Evolutionary conservation across 2,329 filamentous ascomycete genomes (phyloP), one percentile per base, ranked within the genome.

Genomic region (Trichoderma afroharzianum): DNA sequence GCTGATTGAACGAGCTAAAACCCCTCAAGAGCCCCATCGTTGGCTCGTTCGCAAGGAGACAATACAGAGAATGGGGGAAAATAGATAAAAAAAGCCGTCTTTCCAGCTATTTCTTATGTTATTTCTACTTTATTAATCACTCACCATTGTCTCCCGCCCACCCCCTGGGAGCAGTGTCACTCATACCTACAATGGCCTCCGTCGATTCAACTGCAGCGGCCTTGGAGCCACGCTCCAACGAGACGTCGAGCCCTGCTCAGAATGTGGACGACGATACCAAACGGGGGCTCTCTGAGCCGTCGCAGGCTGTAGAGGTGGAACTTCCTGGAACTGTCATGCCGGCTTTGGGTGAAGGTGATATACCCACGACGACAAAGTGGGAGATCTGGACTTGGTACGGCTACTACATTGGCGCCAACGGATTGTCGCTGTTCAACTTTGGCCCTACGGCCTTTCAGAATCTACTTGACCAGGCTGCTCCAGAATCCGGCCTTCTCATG

Each of bases 401-500:
- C 26, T 72, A 72, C 36, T 72, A 72, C 61, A 71, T 72, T 36
- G 71, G 71, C 24, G 58, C 71, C 68, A 72, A 72, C n/a, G 71
- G 71, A 26, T 53, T 73, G 59, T 47, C 66, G 8, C 47, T 74
- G 14, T 72, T 74, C 71, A 69, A 73, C 53, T 74, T 74, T 74
- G 72, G 71, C 15, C 71, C 72, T 58, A 72, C 72, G 18, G 72
- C 72, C 15, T 73, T 73, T 30, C 72, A 73, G 30, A 73, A 73
- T 24, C 63, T 73, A 43, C 67, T 73, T 4, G n/a, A 24, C 39
- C 72, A 73, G 28, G 72, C 73, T 47, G 89, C 90, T 0, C 88
- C 87, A 8, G 84, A 87, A 63, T 82, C 82, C 11, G 85, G 83
- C 2, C 82, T 86, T 1, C 79, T 92, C 26, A 75, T 76, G 2